Percentiles rank a stretch among this genome's conserved stretches.
phyloP scores from a whole-genome alignment of 176 grass and related monocot species.

The Cocos nucifera region DNA sequence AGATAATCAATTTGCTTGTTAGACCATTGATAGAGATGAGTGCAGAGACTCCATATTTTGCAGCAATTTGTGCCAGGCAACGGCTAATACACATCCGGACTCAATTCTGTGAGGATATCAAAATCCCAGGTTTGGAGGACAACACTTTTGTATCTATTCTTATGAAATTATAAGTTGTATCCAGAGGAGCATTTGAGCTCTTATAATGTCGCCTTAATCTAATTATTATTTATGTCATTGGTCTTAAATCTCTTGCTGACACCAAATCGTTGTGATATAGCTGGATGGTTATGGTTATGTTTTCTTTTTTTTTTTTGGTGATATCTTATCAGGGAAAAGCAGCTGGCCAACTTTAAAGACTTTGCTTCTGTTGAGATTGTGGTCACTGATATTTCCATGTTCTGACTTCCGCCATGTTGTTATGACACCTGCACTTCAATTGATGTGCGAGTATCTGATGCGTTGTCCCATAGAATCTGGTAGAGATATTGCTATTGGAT shows the following conservation, averaged over 20 bases:
- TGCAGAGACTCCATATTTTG: slow-evolving; percentile 90
- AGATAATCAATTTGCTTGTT: slow-evolving; percentile 73
- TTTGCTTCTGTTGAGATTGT: slow-evolving; percentile 75
- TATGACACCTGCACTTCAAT: slow-evolving; percentile 70
- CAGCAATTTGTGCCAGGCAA: slow-evolving; percentile 88
- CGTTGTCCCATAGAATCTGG: slow-evolving; percentile 72
- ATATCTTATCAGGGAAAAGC: slow-evolving; percentile 42
- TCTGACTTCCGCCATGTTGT: slow-evolving; percentile 87
- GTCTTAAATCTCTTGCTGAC: too few species aligned
- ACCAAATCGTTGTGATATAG: too few species aligned
- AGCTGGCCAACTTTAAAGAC: slow-evolving; percentile 94
- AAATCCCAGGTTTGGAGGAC: slow-evolving; percentile 52
- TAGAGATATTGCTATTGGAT: slow-evolving; percentile 73
- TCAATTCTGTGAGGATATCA: slow-evolving; percentile 68
- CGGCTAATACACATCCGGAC: slow-evolving; percentile 55
- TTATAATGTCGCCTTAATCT: too few species aligned
- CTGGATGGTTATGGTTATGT: too few species aligned
- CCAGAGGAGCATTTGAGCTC: too few species aligned
- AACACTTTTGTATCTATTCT: slow-evolving; percentile 4
- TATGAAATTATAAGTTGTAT: too few species aligned
- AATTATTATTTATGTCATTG: too few species aligned
- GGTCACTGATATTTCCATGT: slow-evolving; percentile 85
- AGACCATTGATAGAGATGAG: slow-evolving; percentile 95
- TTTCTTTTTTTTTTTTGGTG: too few species aligned
- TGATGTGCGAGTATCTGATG: slow-evolving; percentile 90